Base-by-base conservation (phyloP, 2,329 filamentous ascomycete species). In the Ceratocystis lukuohia region DNA sequence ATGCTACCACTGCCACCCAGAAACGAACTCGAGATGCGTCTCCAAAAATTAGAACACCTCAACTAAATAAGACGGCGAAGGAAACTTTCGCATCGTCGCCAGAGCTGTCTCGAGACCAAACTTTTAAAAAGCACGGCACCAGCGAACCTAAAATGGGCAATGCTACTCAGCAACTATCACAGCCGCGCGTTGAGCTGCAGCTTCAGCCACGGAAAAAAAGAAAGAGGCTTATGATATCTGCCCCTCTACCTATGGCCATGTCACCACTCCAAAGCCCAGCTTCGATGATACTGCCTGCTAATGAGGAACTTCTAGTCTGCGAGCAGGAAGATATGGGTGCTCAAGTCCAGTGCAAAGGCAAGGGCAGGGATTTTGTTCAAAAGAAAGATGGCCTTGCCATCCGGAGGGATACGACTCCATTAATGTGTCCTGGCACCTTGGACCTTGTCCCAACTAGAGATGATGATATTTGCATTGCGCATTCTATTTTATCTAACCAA, bases 211-310 rank as follows among this genome's bases (percentile, higher is more conserved):
- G 57, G 12, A 33, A 46, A 25, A 65, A 53, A 44, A 44, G 64
- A 46, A 65, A 62, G 44, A 57, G 64, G 3, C 44, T 65, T 15
- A 65, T 65, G 64, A 65, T 65, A 46, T 57, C 64, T 48, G 64
- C 64, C 17, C 28, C 64, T 7, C 44, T 57, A 41, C 41, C 44
- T 28, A 41, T 57, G 28, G n/a, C 30, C 6, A 6, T 65, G 37
- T 28, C 25, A 25, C 20, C 50, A 45, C 56, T 59, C 8, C 46
- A 28, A 64, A 64, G 46, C 41, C 45, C 28, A 30, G 33, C 15
- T 33, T 30, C 56, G 28, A 30, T 37, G 15, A 37, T 8, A 4
- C 25, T 59, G 8, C 28, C 56, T 7, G 28, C 15, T 22, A 37
- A 59, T 20, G 56, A 59, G 15, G 56, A 8, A n/a, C 15, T 28